Conservation (phyloP, 2,329 filamentous ascomycete species). For the Fusarium sp. region DNA sequence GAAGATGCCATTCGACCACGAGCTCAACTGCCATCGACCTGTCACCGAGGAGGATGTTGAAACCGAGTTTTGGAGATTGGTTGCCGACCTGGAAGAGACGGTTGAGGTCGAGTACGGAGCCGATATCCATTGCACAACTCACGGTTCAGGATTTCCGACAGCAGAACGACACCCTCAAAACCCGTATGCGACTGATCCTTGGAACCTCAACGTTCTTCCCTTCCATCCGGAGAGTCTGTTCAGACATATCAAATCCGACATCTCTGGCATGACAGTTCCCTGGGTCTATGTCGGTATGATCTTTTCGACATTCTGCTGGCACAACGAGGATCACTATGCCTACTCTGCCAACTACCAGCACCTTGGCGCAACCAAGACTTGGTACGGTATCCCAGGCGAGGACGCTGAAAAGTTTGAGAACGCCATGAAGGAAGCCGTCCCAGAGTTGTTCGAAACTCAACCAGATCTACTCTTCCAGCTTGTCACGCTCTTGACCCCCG, state of each 20-base stretch:
- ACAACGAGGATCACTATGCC: conserved; percentile 97
- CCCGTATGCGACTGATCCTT: conserved; percentile 87
- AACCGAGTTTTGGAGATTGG: conserved; percentile 94
- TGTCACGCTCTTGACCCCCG: conserved; percentile 93
- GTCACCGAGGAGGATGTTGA: conserved; percentile 97
- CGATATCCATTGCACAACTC: conserved; percentile 97
- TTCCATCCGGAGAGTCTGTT: conserved; percentile 93
- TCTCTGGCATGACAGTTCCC: conserved; percentile 98
- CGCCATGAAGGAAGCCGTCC: conserved; percentile 94
- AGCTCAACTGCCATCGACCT: conserved; percentile 80
- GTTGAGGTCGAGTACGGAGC: conserved; percentile 98
- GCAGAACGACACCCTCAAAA: conserved; percentile 90
- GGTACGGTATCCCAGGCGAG: conserved; percentile 96
- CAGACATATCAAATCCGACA: conserved; percentile 96
- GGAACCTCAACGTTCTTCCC: conserved; percentile 95
- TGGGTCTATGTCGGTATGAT: conserved; percentile 99
- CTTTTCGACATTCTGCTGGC: conserved; percentile 99
- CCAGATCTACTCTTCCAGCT: conserved; percentile 96
- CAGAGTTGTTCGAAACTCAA: conserved; percentile 95
- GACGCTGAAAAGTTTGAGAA: conserved; percentile 95
- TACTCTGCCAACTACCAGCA: conserved; percentile 99
- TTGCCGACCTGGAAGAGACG: conserved; percentile 92
- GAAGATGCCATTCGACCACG: conserved; percentile 88
- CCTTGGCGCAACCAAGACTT: conserved; percentile 97
- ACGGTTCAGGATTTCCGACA: conserved; percentile 96